Evolutionary conservation across 148 eudicot genomes (phyloP).

Genomic region (Agrostemma githago): DNA sequence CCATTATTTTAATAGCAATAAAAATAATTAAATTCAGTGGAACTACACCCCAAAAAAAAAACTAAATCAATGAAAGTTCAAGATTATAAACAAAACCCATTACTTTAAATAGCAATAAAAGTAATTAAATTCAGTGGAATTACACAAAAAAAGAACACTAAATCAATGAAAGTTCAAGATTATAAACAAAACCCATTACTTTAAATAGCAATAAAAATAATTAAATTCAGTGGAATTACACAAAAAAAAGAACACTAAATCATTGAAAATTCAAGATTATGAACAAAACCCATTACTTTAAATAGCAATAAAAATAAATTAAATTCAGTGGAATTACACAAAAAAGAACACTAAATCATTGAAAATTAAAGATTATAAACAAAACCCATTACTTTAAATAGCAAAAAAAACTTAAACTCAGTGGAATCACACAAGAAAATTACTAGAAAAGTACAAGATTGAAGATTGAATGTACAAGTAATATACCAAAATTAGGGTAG

Average conservation of each 20-base stretch:
- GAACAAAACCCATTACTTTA: neutral
- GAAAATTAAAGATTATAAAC: neutral
- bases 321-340: neutral
- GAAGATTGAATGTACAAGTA: too few species aligned
- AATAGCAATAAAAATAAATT: neutral
- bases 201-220: too few species aligned
- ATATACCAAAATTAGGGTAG: neutral
- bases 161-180: neutral
- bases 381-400: neutral
- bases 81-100: neutral
- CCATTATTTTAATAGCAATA: neutral
- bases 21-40: neutral
- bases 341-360: too few species aligned
- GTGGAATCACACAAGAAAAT: neutral
- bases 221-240: neutral
- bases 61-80: too few species aligned
- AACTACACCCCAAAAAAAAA: neutral
- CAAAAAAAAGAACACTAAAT: neutral
- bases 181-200: neutral
- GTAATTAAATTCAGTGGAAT: neutral
- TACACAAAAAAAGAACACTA: slow-evolving; percentile 1
- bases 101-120: neutral
- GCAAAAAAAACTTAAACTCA: neutral
- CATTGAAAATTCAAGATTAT: neutral
- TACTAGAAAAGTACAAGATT: too few species aligned